phyloP scores from a whole-genome alignment of 768 basidiomycete species.

The Naganishia randhawae region DNA sequence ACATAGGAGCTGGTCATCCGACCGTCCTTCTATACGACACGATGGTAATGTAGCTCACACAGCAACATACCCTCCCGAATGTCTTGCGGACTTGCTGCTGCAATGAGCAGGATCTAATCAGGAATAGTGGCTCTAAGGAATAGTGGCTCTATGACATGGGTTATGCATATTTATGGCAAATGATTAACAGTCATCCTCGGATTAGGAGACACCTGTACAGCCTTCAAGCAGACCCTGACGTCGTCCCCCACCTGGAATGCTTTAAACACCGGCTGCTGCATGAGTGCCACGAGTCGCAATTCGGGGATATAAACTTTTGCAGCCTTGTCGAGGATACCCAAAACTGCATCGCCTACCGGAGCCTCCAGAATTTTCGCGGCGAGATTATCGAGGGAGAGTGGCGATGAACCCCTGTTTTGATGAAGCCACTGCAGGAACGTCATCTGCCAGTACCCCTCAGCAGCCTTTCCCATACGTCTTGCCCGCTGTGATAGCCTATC shows the following conservation, averaged over 20 bases:
- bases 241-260: constrained; percentile 3
- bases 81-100: too few species aligned
- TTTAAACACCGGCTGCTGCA: constrained; percentile 6
- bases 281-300: not conserved
- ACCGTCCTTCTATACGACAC: too few species aligned
- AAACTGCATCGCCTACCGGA: not conserved
- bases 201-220: constrained; percentile 2
- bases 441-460: constrained; percentile 7
- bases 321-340: constrained; percentile 9
- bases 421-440: constrained; percentile 3
- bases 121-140: not conserved
- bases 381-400: not conserved
- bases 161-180: not conserved
- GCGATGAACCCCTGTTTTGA: not conserved
- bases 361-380: constrained; percentile 13
- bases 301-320: constrained; percentile 5
- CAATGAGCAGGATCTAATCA: too few species aligned
- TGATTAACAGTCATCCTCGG: not conserved
- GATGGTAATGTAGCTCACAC: too few species aligned
- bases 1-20: too few species aligned
- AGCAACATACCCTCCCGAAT: too few species aligned
- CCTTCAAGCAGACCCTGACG: not conserved
- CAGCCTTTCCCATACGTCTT: not conserved
- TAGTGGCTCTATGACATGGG: not conserved
- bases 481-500: constrained; percentile 6